Evolutionary conservation across 768 basidiomycete genomes (phyloP).

Genomic region (Rhodosporidiobolus sp.): DNA sequence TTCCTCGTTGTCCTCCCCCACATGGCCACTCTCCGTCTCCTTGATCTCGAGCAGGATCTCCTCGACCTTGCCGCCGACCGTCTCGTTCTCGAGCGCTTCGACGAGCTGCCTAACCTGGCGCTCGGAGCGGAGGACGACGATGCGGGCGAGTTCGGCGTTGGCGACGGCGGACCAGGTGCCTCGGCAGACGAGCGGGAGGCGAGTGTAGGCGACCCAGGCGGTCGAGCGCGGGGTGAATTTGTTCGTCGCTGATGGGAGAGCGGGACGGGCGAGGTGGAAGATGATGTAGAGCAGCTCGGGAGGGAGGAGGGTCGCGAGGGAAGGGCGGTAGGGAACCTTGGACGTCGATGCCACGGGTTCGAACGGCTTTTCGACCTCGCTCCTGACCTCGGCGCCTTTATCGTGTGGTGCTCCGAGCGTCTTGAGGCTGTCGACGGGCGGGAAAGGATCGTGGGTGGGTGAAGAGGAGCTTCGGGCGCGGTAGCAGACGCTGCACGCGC

Average conservation of each 20-base stretch:
- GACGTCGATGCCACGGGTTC: slow-evolving; percentile 6
- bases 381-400: no score
- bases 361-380: neutral
- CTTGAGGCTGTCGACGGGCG: neutral
- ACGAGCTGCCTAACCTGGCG: neutral
- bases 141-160: neutral
- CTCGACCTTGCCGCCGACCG: slow-evolving; percentile 1
- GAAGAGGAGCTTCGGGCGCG: no score
- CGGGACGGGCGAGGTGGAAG: slow-evolving; percentile 11
- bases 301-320: slow-evolving; percentile 14
- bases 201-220: neutral
- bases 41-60: slow-evolving; percentile 23
- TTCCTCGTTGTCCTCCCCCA: neutral
- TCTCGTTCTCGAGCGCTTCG: neutral
- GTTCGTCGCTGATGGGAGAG: neutral
- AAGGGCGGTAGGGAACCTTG: neutral
- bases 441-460: no score
- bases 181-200: slow-evolving; percentile 6
- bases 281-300: slow-evolving; percentile 23
- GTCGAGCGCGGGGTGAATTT: neutral
- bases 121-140: neutral
- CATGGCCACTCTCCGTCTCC: neutral
- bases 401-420: neutral
- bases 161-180: slow-evolving; percentile 11
- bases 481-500: no score